Conservation (phyloP, 2,329 filamentous ascomycete genomes). For the Coleophoma cylindrospora region DNA sequence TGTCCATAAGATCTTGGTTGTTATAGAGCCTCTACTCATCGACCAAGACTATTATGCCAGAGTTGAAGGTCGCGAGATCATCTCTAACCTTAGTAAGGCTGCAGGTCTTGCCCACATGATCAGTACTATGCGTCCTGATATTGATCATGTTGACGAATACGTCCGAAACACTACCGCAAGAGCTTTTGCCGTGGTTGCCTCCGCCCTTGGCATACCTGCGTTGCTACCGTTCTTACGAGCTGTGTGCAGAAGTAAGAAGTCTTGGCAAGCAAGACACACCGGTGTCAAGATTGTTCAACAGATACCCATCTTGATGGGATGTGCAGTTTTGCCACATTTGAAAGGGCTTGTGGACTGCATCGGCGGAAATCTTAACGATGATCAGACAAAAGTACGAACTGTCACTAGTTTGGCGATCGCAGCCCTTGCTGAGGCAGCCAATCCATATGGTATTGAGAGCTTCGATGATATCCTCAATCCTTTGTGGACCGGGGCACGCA, state of each 20-base stretch:
- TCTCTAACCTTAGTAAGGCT: constrained; percentile 95
- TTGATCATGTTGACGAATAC: constrained; percentile 97
- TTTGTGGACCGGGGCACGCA: constrained; percentile 79
- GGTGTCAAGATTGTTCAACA: constrained; percentile 99
- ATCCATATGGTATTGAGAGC: constrained; percentile 97
- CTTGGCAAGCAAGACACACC: constrained; percentile 96
- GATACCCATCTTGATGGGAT: constrained; percentile 98
- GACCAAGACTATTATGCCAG: constrained; percentile 99
- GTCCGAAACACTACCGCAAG: constrained; percentile 96
- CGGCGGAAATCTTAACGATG: constrained; percentile 90
- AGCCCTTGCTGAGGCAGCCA: constrained; percentile 90
- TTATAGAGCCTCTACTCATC: constrained; percentile 98
- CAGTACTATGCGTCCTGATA: constrained; percentile 97
- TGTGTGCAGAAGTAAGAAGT: constrained; percentile 97
- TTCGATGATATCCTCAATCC: constrained; percentile 98
- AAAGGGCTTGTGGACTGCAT: constrained; percentile 97
- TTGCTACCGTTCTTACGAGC: constrained; percentile 91
- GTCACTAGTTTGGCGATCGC: constrained; percentile 94
- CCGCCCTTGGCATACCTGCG: constrained; percentile 90
- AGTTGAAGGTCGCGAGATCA: constrained; percentile 97
- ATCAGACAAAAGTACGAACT: constrained; percentile 95
- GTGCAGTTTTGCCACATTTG: constrained; percentile 88
- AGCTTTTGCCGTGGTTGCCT: constrained; percentile 95
- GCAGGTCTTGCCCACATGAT: constrained; percentile 98
- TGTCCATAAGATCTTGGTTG: constrained; percentile 96